Conservation (phyloP, 2,329 filamentous ascomycete genomes). For the Beauveria sp. region DNA sequence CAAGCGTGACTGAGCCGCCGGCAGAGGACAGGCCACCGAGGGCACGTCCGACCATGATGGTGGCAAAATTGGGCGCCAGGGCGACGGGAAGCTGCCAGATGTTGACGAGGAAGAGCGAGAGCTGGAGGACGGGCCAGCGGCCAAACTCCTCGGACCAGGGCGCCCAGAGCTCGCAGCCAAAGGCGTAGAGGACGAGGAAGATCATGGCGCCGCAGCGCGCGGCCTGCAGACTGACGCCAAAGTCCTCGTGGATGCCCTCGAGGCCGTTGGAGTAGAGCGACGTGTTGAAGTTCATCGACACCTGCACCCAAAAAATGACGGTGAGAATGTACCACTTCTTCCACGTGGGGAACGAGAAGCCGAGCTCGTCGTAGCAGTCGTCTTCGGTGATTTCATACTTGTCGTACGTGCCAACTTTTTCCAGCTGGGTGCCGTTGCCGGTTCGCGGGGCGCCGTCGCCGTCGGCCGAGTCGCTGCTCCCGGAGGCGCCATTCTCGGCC, state of each 20-base stretch:
- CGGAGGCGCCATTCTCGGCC: conserved; percentile 7
- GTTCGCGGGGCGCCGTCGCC: conserved; percentile 2
- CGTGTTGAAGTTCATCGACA: conserved; percentile 75
- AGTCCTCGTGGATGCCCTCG: conserved; percentile 57
- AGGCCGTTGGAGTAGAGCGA: conserved; percentile 66
- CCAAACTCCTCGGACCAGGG: conserved; percentile 82
- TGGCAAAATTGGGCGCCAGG: conserved; percentile 64
- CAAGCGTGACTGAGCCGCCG: conserved; percentile 64
- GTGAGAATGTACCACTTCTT: conserved; percentile 68
- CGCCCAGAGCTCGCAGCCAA: conserved; percentile 83
- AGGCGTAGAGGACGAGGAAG: conserved; percentile 73
- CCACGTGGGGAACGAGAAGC: conserved; percentile 49
- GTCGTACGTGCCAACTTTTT: conserved; percentile 31
- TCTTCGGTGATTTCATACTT: conserved; percentile 42
- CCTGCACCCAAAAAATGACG: conserved; percentile 67
- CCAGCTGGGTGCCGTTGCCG: conserved; percentile 15
- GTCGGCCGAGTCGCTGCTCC: conserved; percentile 26
- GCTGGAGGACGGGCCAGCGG: conserved; percentile 66
- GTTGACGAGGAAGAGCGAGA: conserved; percentile 68
- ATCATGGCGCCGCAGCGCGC: conserved; percentile 69
- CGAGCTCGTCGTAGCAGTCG: conserved; percentile 60
- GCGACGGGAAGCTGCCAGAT: conserved; percentile 68
- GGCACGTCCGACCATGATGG: conserved; percentile 62
- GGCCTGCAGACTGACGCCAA: conserved; percentile 58
- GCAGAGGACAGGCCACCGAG: conserved; percentile 65